A percentile compares a stretch with the other conserved stretches of the same genome.
Evolutionary conservation across 768 basidiomycete species (phyloP).

Genomic region (Mycena olivaceomarginata): DNA sequence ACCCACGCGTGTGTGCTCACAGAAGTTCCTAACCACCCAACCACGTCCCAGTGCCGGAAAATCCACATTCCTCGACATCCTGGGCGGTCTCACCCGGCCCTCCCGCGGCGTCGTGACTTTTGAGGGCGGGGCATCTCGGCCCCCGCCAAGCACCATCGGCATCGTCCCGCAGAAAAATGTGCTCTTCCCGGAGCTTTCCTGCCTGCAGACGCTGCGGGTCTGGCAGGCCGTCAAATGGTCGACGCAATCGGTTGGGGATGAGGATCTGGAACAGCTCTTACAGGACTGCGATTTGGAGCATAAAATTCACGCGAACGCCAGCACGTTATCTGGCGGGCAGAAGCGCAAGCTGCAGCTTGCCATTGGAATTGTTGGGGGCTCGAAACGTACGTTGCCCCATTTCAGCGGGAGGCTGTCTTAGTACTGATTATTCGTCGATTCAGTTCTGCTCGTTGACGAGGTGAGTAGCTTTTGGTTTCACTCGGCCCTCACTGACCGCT

Average conservation of each 20-base stretch:
- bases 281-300: slow-evolving; percentile 83
- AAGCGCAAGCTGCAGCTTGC: slow-evolving; percentile 90
- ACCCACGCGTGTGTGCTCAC: slow-evolving; percentile 33
- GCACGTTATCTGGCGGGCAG: slow-evolving; percentile 85
- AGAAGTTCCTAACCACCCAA: not conserved
- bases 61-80: slow-evolving; percentile 81
- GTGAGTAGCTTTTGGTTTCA: slow-evolving; percentile 3
- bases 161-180: slow-evolving; percentile 89
- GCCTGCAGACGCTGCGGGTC: slow-evolving; percentile 82
- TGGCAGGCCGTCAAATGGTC: slow-evolving; percentile 86
- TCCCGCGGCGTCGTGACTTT: slow-evolving; percentile 75
- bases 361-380: slow-evolving; percentile 73
- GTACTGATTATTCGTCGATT: slow-evolving; percentile 24
- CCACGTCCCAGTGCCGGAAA: slow-evolving; percentile 78
- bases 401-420: not conserved
- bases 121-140: slow-evolving; percentile 70
- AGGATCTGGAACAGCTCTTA: slow-evolving; percentile 79
- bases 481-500: slow-evolving; percentile 1
- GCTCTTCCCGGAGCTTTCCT: slow-evolving; percentile 84
- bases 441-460: not conserved
- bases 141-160: slow-evolving; percentile 80
- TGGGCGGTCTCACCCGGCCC: slow-evolving; percentile 77
- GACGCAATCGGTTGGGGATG: slow-evolving; percentile 62
- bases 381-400: slow-evolving; percentile 62
- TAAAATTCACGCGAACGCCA: slow-evolving; percentile 81